Base-by-base conservation (phyloP, 306 rosid genomes). In the Gastrolobium bilobum region DNA sequence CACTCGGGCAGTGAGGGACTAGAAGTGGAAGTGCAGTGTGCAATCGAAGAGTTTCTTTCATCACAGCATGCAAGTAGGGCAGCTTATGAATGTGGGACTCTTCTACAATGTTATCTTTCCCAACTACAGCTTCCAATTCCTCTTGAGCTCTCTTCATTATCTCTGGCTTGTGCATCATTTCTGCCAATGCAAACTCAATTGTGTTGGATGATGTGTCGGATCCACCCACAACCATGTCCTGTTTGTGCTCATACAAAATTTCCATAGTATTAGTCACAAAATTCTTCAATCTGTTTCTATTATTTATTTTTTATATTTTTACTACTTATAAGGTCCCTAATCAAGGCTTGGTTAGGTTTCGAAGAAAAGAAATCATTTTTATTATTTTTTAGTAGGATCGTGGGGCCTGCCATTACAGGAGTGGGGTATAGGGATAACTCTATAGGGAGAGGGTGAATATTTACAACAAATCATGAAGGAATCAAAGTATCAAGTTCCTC, bases 211-310 rank as follows among this genome's bases (percentile, higher is more conserved):
- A 82, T 10, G 97, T 93, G 42, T 93, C 91, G 0, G 77, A 77
- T 79, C 94, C 97, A 0, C 96, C 96, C 0, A 88, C 87, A 7
- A 93, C 86, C 94, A 93, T 93, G 20, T 93, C 94, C 96, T 89
- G 86, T 64, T 4, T 0, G 1, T n/a, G 60, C 2, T 42, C 50
- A 73, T 33, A 10, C 44, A 34, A 40, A 11, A 64, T 7, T 61
- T 50, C 34, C 75, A 56, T 8, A 31, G 46, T 13, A 3, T 57
- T 68, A 78, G 62, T 34, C 5, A 42, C 34, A 13, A 6, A 78
- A 78, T 4, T 78, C 7, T 56, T 68, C 7, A n/a, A 35, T 10
- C 4, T 29, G 3, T 43, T 7, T 20, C 1, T 42, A 15, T 20
- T 20, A 20, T 20, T 20, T 20, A 20, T 20, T n/a, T n/a, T n/a